Evolutionary conservation across 148 eudicot species (phyloP).

Genomic region (Oxyria digyna): DNA sequence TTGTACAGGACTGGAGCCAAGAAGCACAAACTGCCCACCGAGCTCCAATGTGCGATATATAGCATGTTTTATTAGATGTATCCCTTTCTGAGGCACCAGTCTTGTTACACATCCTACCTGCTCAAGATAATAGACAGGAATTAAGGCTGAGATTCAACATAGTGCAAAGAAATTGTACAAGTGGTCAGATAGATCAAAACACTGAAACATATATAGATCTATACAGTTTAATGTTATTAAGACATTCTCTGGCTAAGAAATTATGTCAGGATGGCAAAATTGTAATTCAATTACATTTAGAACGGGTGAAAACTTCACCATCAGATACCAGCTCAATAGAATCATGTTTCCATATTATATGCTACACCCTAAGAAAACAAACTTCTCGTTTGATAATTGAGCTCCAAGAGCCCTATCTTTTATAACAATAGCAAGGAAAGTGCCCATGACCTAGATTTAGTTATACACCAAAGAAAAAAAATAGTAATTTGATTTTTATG

Average conservation of each 20-base stretch:
- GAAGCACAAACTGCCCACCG: conserved; percentile 93
- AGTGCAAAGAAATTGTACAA: background rate
- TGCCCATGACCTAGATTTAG: background rate
- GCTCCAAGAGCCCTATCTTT: background rate
- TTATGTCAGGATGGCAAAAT: background rate
- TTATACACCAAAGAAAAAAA: background rate
- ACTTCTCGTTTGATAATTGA: background rate
- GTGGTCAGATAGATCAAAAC: background rate
- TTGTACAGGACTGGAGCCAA: conserved; percentile 88
- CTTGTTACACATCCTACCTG: conserved; percentile 95
- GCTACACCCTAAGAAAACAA: background rate
- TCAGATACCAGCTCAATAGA: background rate
- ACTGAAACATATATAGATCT: background rate
- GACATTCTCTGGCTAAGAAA: no score
- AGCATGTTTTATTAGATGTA: conserved; percentile 95
- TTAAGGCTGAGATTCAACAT: background rate
- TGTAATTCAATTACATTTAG: background rate
- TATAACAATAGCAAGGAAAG: no score
- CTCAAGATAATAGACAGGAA: background rate
- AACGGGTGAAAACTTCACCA: background rate
- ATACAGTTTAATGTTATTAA: no score
- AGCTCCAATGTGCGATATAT: conserved; percentile 69
- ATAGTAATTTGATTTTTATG: background rate
- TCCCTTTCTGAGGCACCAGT: conserved; percentile 93
- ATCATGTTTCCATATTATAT: background rate